phyloP scores from a whole-genome alignment of 257 asterid species.

The Nicotiana undulata region DNA sequence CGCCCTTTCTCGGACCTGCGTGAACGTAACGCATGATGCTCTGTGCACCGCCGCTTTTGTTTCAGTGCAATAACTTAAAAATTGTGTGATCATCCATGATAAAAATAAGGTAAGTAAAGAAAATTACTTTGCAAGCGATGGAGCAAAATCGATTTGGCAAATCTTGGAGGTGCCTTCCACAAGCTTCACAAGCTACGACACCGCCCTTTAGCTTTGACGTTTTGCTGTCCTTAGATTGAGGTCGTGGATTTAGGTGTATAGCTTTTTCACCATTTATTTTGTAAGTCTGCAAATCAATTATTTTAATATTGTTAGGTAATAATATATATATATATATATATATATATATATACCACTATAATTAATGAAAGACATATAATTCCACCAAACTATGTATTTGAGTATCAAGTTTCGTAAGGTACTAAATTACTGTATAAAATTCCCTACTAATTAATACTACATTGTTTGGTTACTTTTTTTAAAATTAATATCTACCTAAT shows the following conservation, averaged over 20 bases:
- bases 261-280: conserved; percentile 77
- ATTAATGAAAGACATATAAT: not conserved
- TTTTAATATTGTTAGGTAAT: not conserved
- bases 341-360: not conserved
- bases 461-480: not conserved
- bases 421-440: not conserved
- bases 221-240: conserved; percentile 47
- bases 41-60: too few species aligned
- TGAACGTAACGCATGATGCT: too few species aligned
- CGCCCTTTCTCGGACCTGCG: too few species aligned
- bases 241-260: conserved; percentile 68
- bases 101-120: too few species aligned
- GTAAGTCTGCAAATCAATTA: conserved; percentile 42
- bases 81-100: too few species aligned
- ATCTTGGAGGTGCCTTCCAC: conserved; percentile 72
- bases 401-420: not conserved
- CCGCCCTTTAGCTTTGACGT: conserved; percentile 39
- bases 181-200: conserved; percentile 41
- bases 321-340: too few species aligned
- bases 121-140: conserved; percentile 65
- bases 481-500: not conserved
- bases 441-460: not conserved
- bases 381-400: not conserved
- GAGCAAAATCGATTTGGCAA: conserved; percentile 62
- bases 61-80: too few species aligned